phyloP scores from a whole-genome alignment of 805 yeast genomes.

The Metschnikowia reukaufii region DNA sequence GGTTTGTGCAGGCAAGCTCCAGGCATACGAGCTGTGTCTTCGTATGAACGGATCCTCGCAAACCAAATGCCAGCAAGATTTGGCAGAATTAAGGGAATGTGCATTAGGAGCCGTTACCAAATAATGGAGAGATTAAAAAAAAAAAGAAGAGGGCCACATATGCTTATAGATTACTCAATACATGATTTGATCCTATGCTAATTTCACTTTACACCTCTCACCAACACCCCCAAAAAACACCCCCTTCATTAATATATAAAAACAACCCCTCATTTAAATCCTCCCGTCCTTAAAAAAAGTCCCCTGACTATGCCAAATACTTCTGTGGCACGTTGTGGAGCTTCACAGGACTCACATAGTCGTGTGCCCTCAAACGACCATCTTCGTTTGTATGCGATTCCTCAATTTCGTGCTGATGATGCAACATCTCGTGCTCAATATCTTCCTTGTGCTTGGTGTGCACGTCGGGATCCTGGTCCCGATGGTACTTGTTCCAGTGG shows the following conservation, averaged over 20 bases:
- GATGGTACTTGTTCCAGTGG: conserved; percentile 85
- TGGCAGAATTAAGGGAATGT: conserved; percentile 63
- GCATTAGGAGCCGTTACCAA: conserved; percentile 33
- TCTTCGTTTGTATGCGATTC: conserved; percentile 41
- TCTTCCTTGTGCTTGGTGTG: conserved; percentile 82
- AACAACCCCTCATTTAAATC: background rate
- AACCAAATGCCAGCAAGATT: conserved; percentile 51
- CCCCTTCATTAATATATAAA: no score
- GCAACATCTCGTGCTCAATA: conserved; percentile 80
- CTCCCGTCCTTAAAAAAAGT: background rate
- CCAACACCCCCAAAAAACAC: no score
- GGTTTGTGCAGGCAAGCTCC: conserved; percentile 57
- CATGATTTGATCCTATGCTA: no score
- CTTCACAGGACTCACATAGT: conserved; percentile 30
- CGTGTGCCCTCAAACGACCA: conserved; percentile 31
- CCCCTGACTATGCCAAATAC: conserved; percentile 21
- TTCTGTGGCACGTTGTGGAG: conserved; percentile 34
- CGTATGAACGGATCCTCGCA: conserved; percentile 42
- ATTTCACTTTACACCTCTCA: no score
- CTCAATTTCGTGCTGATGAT: conserved; percentile 83
- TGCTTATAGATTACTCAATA: no score
- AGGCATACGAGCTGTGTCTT: conserved; percentile 67
- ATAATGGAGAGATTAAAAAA: no score
- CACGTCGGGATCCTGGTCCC: conserved; percentile 80
- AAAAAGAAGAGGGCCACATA: no score